Evolutionary conservation across 352 stramenopile genomes (phyloP).

Genomic region (Phytopythium kandeliae): DNA sequence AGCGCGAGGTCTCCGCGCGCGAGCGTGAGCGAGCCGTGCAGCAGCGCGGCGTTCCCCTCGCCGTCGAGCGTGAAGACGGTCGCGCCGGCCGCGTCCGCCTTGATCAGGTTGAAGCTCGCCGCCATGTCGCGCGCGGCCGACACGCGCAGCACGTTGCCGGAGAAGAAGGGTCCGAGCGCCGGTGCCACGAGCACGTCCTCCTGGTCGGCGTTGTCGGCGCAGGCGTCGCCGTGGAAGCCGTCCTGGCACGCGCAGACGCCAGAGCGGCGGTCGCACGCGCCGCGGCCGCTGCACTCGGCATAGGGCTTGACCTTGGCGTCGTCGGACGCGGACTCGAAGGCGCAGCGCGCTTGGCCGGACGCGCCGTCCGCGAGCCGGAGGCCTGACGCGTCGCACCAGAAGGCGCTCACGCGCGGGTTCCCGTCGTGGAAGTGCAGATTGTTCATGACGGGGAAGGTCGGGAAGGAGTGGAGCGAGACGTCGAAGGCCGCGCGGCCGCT

Average conservation of each 20-base stretch:
- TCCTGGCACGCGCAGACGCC: slow-evolving; percentile 54
- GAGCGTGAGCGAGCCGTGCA: slow-evolving; percentile 31
- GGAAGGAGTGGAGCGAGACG: slow-evolving; percentile 60
- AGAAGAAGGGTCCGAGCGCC: slow-evolving; percentile 53
- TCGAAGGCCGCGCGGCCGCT: slow-evolving; percentile 30
- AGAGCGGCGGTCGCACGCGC: slow-evolving; percentile 35
- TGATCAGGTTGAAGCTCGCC: slow-evolving; percentile 64
- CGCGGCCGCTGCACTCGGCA: slow-evolving; percentile 52
- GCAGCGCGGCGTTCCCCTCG: slow-evolving; percentile 31
- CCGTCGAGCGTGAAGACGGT: slow-evolving; percentile 65
- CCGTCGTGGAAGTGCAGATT: slow-evolving; percentile 67
- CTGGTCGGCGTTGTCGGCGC: slow-evolving; percentile 56
- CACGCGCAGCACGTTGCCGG: slow-evolving; percentile 59
- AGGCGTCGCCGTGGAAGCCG: slow-evolving; percentile 69
- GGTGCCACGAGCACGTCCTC: slow-evolving; percentile 50
- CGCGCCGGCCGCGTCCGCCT: slow-evolving; percentile 37
- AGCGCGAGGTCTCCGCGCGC: slow-evolving; percentile 50
- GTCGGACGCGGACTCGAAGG: slow-evolving; percentile 40
- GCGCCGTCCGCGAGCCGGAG: background rate
- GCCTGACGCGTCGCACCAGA: slow-evolving; percentile 41
- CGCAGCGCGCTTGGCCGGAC: slow-evolving; percentile 16
- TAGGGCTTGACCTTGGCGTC: slow-evolving; percentile 47
- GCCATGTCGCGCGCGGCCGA: slow-evolving; percentile 35
- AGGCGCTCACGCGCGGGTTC: slow-evolving; percentile 43
- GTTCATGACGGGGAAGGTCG: slow-evolving; percentile 72